These are phyloP conservation scores for Trichosanthes truncata DNA, from an alignment of 306 rosid species.

Conservation along the genomic window DNA sequence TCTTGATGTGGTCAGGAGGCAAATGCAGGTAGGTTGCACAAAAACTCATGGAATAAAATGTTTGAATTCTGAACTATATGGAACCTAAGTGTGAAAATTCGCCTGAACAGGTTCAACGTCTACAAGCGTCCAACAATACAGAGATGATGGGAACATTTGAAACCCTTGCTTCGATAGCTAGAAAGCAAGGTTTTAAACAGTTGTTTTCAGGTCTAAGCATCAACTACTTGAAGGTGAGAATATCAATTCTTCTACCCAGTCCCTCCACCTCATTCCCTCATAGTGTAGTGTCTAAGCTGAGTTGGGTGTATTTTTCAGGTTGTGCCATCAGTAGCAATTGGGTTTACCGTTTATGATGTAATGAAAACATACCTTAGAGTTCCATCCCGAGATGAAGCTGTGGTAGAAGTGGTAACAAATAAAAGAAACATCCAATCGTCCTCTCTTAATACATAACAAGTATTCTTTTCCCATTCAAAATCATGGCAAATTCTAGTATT, in stretches of 20 bases:
- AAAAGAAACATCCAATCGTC: conserved; percentile 40
- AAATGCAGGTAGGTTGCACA: conserved; percentile 71
- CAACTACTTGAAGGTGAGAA: conserved; percentile 75
- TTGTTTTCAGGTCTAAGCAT: conserved; percentile 94
- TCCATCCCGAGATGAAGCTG: conserved; percentile 75
- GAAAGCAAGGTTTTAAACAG: conserved; percentile 76
- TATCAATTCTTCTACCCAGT: conserved; percentile 2
- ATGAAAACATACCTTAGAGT: conserved; percentile 64
- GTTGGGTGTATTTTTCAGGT: conserved; percentile 45
- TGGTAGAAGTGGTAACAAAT: conserved; percentile 39
- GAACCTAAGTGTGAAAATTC: conserved; percentile 3
- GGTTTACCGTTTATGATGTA: conserved; percentile 82
- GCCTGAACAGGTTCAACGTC: conserved; percentile 60
- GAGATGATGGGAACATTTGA: conserved; percentile 70
- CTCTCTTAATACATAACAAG: conserved; percentile 22
- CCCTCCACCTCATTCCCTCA: conserved; percentile 1
- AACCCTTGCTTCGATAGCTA: conserved; percentile 57
- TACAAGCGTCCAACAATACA: conserved; percentile 31
- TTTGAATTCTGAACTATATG: neutral
- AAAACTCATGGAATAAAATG: neutral
- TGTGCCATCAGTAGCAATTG: conserved; percentile 94
- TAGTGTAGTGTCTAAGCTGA: conserved; percentile 18
- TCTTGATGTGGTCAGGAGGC: conserved; percentile 95
- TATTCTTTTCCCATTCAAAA: conserved; percentile 3
- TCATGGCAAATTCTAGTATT: neutral